Conservation (phyloP, 805 yeast species). For the Lipomyces yamadae region DNA sequence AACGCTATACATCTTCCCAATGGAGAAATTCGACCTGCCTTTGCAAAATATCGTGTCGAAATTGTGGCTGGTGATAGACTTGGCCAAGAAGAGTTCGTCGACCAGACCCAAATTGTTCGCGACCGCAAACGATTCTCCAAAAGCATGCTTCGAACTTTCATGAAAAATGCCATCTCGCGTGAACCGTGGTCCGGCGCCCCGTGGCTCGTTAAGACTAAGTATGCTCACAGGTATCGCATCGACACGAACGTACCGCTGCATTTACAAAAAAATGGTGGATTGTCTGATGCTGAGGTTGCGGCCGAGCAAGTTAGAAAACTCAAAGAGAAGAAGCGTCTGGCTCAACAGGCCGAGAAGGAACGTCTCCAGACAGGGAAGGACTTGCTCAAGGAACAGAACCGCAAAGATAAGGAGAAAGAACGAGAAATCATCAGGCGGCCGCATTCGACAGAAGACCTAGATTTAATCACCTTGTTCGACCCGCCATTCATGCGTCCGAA, state of each 20-base stretch:
- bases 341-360: constrained; percentile 23
- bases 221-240: constrained; percentile 71
- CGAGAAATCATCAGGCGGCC: constrained; percentile 18
- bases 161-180: constrained; percentile 76
- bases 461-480: constrained; percentile 31
- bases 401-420: constrained; percentile 20
- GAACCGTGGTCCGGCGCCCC: constrained; percentile 90
- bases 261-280: constrained; percentile 33
- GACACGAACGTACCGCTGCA: constrained; percentile 44
- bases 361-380: constrained; percentile 23
- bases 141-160: constrained; percentile 84
- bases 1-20: constrained; percentile 43
- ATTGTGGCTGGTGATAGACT: constrained; percentile 46
- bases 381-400: constrained; percentile 16
- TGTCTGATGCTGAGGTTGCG: constrained; percentile 29
- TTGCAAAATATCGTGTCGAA: constrained; percentile 72
- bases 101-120: constrained; percentile 72
- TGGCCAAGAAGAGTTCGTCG: constrained; percentile 66
- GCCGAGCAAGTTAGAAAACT: constrained; percentile 27
- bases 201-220: constrained; percentile 86
- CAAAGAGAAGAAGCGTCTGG: constrained; percentile 20
- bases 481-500: constrained; percentile 35
- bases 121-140: constrained; percentile 89
- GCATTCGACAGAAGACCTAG: constrained; percentile 39
- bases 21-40: constrained; percentile 55